Percentiles rank a stretch among this genome's conserved stretches.
Conservation (phyloP, 371 early-diverging fungal genomes). For the Basidiobolus meristosporus region DNA sequence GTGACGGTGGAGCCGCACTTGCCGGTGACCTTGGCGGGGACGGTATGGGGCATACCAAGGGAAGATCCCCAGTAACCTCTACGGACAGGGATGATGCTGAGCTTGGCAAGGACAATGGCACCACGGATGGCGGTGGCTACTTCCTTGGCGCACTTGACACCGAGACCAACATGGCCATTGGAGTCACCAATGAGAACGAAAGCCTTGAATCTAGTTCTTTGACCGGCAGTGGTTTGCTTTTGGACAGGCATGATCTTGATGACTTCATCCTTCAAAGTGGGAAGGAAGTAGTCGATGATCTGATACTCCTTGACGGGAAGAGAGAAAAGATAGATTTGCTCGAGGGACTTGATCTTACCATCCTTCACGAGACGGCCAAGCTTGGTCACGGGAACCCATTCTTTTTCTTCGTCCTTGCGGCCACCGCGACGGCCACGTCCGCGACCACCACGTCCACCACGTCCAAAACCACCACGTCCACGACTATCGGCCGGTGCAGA, state of each 20-base stretch:
- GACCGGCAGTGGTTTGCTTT: slow-evolving; percentile 99
- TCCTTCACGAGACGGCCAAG: slow-evolving; percentile 94
- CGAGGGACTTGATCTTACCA: slow-evolving; percentile 69
- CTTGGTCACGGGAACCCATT: slow-evolving; percentile 92
- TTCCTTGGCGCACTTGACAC: no score
- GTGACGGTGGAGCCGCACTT: no score
- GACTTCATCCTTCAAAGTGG: slow-evolving; percentile 96
- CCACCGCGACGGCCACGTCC: slow-evolving; percentile 7
- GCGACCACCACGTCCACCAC: slow-evolving; percentile 5
- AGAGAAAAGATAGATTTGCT: no score
- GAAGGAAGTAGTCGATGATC: slow-evolving; percentile 94
- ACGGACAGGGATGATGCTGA: slow-evolving; percentile 90
- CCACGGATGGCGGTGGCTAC: slow-evolving; percentile 97
- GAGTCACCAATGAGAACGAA: slow-evolving; percentile 97
- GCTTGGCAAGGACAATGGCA: slow-evolving; percentile 97
- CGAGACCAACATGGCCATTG: slow-evolving; percentile 96
- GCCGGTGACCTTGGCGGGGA: no score
- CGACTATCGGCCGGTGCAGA: slow-evolving; percentile 10
- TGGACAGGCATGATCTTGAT: slow-evolving; percentile 99
- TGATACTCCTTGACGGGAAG: slow-evolving; percentile 99
- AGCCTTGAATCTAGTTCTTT: slow-evolving; percentile 99
- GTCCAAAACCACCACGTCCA: no score
- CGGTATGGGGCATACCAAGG: no score
- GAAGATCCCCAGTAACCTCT: no score
- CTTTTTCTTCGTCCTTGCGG: slow-evolving; percentile 75